Evolutionary conservation across 129 eudicot species (phyloP).

Genomic region (Helichrysum umbraculigerum): DNA sequence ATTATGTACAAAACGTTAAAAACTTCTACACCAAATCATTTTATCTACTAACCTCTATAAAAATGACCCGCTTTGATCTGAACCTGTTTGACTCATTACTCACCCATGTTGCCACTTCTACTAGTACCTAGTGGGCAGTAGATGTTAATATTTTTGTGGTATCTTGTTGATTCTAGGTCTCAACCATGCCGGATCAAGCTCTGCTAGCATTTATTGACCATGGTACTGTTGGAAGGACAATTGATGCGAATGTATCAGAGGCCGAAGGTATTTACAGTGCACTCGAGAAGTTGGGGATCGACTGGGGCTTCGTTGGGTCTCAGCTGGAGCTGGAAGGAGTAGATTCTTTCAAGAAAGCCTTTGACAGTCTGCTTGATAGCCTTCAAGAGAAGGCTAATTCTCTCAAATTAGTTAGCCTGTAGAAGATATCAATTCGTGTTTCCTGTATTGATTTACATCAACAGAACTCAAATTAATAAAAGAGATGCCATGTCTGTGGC

Average conservation of each 20-base stretch:
- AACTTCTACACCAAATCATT: background rate
- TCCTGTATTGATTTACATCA: constrained; percentile 22
- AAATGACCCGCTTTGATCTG: background rate
- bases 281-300: constrained; percentile 92
- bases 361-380: constrained; percentile 88
- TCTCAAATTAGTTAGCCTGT: constrained; percentile 76
- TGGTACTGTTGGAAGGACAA: constrained; percentile 85
- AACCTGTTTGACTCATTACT: background rate
- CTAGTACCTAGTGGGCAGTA: background rate
- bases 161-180: constrained; percentile 51
- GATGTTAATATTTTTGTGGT: constrained; percentile 2
- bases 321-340: constrained; percentile 96
- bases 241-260: constrained; percentile 85
- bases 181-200: constrained; percentile 99
- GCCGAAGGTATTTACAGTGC: constrained; percentile 95
- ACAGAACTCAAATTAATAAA: constrained; percentile 30
- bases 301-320: constrained; percentile 75
- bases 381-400: constrained; percentile 97
- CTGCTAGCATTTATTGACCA: constrained; percentile 92
- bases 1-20: background rate
- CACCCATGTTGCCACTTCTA: constrained; percentile 1
- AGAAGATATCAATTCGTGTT: constrained; percentile 18
- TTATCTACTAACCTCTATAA: background rate
- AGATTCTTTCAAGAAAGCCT: constrained; percentile 97
- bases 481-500: constrained; percentile 16